Evolutionary conservation across 495 filamentous ascomycete species (phyloP), one percentile per base, ranked within the genome.

Genomic region (Platismatia glauca): DNA sequence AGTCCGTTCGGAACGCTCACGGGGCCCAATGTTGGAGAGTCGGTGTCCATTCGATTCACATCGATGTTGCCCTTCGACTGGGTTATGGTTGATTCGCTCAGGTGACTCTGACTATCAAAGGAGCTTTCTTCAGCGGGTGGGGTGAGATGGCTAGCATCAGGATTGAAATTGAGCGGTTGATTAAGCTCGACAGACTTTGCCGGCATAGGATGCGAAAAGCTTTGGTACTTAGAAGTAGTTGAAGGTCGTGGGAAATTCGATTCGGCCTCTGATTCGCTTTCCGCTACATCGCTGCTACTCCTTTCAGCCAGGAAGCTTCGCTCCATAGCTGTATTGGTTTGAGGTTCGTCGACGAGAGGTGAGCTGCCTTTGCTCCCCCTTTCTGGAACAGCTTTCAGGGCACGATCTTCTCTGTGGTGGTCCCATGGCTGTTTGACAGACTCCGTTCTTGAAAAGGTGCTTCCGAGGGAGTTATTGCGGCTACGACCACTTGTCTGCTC

Each of bases 1-100:
- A 97, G 78, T 16, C 88, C 89, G 57, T 84, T 74, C 0, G 78
- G 79, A 27, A 59, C 52, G 31, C 41, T 37, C 20, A 60, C 43
- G 12, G 89, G 84, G 13, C 87, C 87, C 5, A 96, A 74, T 15
- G 90, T 95, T 2, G 93, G 91, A 1, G 92, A 96, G 69, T 97
- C 90, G 20, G 71, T 59, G 64, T 59, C 50, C 16, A 59, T 7
- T 22, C 24, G 20, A 33, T 52, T 43, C 13, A 16, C 7, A 33
- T 38, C 24, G 58, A 6, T 15, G 37, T 58, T 57, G 1, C 41
- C 33, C 35, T 34, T 58, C 7, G 33, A 39, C 48, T 68, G 61
- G 16, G 70, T 68, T 27, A 71, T 44, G 24, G 65, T 70, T n/a
- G 50, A 31, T 58, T 62, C 59, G 38, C 67, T 67, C 24, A 52